Percentiles rank a stretch among this genome's conserved stretches.
These are phyloP conservation scores for Chenopodium berlandieri DNA, from an alignment of 148 eudicot genomes.

Conservation along the genomic window DNA sequence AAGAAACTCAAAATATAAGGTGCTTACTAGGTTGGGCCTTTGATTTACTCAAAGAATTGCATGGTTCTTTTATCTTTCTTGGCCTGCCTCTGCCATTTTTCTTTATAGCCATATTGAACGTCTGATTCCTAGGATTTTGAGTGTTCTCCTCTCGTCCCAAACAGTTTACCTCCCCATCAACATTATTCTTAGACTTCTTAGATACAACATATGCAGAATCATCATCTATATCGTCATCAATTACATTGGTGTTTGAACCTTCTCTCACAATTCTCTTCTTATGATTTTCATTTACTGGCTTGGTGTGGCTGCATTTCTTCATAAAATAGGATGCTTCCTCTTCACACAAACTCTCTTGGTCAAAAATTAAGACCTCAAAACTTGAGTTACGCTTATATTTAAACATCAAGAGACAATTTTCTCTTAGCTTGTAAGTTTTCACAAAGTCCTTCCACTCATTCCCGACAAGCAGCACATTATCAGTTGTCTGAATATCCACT, in stretches of 20 bases:
- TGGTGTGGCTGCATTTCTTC: slow-evolving; percentile 29
- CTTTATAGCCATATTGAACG: not conserved
- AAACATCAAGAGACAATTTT: slow-evolving; percentile 39
- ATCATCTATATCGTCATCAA: slow-evolving; percentile 20
- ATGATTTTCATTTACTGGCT: slow-evolving; percentile 6
- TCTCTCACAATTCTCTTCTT: slow-evolving; percentile 20
- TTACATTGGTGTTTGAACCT: slow-evolving; percentile 20
- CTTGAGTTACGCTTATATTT: slow-evolving; percentile 36
- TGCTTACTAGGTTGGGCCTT: slow-evolving; percentile 19
- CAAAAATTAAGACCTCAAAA: slow-evolving; percentile 53
- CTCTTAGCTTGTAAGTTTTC: slow-evolving; percentile 34
- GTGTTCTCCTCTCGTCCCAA: not conserved
- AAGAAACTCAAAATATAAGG: not conserved
- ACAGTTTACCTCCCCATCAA: not conserved
- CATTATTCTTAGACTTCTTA: slow-evolving; percentile 28
- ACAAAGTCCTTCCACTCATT: slow-evolving; percentile 52
- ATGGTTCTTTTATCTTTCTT: not conserved
- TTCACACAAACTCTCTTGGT: slow-evolving; percentile 43
- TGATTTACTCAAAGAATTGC: not conserved
- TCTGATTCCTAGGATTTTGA: not conserved
- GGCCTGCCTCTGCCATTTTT: not conserved
- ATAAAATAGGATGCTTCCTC: slow-evolving; percentile 51
- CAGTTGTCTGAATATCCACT: slow-evolving; percentile 31
- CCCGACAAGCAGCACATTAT: slow-evolving; percentile 27
- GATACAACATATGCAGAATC: not conserved